A percentile compares a stretch with the other conserved stretches of the same genome.
Conservation (phyloP, 768 basidiomycete genomes). For the Dentipellis fragilis region DNA sequence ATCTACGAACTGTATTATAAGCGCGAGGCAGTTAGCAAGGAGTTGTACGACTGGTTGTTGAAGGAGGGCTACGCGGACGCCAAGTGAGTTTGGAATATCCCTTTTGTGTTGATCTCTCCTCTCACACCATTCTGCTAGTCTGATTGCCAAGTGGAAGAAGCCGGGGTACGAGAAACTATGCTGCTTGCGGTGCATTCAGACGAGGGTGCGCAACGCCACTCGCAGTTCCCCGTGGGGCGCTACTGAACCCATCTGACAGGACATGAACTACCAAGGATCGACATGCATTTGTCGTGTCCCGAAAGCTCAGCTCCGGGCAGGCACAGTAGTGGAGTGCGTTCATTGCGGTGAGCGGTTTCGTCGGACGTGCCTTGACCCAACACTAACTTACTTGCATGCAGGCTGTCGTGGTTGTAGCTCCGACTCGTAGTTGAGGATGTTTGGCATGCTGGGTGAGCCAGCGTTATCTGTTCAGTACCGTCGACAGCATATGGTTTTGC, state of each 20-base stretch:
- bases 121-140: constrained; percentile 30
- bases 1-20: constrained; percentile 99
- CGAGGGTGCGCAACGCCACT: constrained; percentile 42
- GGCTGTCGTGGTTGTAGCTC: constrained; percentile 90
- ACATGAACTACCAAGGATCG: constrained; percentile 99
- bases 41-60: constrained; percentile 95
- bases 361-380: constrained; percentile 2
- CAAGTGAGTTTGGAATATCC: constrained; percentile 50
- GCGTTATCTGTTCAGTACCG: constrained; percentile 22
- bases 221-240: neutral
- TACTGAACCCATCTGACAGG: constrained; percentile 34
- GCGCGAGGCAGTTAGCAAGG: constrained; percentile 86
- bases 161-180: constrained; percentile 96
- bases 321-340: constrained; percentile 91
- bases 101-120: neutral
- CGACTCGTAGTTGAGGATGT: constrained; percentile 43
- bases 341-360: constrained; percentile 72
- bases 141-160: constrained; percentile 99
- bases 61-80: constrained; percentile 96
- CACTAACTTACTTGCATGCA: constrained; percentile 21
- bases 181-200: constrained; percentile 94
- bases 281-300: constrained; percentile 98
- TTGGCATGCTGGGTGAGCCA: neutral
- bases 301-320: constrained; percentile 82
- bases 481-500: constrained; percentile 3